Evolutionary conservation across 2,329 filamentous ascomycete genomes (phyloP), one percentile per base, ranked within the genome.

Genomic region (Lasiodiplodia gonubiensis): DNA sequence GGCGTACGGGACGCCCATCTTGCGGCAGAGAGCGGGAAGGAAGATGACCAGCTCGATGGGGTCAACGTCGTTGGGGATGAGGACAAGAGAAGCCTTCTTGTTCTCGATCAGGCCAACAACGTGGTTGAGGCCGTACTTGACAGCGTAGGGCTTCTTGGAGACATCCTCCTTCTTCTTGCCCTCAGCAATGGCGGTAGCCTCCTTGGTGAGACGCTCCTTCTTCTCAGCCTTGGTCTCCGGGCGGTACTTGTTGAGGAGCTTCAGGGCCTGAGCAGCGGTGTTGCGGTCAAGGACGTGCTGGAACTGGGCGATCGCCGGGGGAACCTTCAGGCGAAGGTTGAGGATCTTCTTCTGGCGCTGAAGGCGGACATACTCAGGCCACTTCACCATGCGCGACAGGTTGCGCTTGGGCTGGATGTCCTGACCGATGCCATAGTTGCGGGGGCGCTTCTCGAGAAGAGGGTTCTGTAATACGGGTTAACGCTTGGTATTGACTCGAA

Each of bases 121-220:
- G 88, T 99, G 95, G 91, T 99, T 99, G 79, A 99, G 90, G 87
- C 95, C 95, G 86, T 97, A 99, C 91, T 99, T 99, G 89, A 95
- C 94, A 74, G 91, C 86, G 86, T 97, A 99, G 79, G 95, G 95
- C 92, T 99, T 99, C 93, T 98, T 98, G 91, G 89, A 92, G 81
- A 95, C 93, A 78, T 97, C 94, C 89, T 99, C 96, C 92, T 98
- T 98, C 92, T 98, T 99, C 92, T 98, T 97, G 84, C 96, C 95
- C 85, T 98, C 94, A 82, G 93, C 90, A 82, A 99, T 89, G 79
- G 95, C 96, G 77, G 94, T 97, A 73, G 96, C 95, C 89, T 99
- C 95, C 89, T 97, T 93, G 83, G 92, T 89, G 74, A 99, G 88
- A 86, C 95, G 93, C 88, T 99, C 96, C 90, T 98, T 99, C 93